phyloP scores from a whole-genome alignment of 306 rosid species.

The Dalbergia oliveri region DNA sequence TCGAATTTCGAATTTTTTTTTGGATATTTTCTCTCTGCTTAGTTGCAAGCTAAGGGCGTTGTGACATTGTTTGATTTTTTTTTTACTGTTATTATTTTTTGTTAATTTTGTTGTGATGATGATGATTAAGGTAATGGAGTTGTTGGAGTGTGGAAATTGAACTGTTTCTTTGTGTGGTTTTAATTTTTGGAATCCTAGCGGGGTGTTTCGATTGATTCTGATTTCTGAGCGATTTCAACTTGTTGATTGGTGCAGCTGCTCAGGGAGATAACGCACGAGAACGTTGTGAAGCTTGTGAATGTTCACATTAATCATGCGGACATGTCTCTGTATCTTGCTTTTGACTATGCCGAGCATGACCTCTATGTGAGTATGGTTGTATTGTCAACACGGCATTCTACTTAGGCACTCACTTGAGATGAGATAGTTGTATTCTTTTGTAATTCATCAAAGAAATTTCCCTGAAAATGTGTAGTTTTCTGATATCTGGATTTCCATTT shows the following conservation, averaged over 20 bases:
- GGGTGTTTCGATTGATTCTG: slow-evolving; percentile 25
- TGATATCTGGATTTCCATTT: slow-evolving; percentile 26
- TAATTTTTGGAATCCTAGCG: background rate
- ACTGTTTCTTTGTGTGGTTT: background rate
- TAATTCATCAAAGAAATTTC: background rate
- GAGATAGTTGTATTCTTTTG: slow-evolving; percentile 16
- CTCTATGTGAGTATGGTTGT: slow-evolving; percentile 77
- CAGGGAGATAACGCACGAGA: slow-evolving; percentile 91
- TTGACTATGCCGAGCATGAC: slow-evolving; percentile 96
- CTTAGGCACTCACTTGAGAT: slow-evolving; percentile 11
- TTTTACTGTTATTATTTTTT: background rate
- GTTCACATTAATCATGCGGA: slow-evolving; percentile 94
- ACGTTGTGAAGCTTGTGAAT: slow-evolving; percentile 94
- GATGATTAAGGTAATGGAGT: background rate
- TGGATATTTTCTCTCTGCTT: background rate
- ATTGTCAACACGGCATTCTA: background rate
- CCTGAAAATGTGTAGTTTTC: slow-evolving; percentile 12
- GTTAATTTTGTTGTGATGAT: background rate
- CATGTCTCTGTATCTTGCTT: slow-evolving; percentile 95
- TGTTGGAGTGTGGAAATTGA: background rate
- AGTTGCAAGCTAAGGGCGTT: no score
- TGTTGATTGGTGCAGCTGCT: slow-evolving; percentile 69
- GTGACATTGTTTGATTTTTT: background rate
- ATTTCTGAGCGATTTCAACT: background rate
- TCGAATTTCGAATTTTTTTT: background rate